phyloP scores from a whole-genome alignment of 129 eudicot species.

The Calendula officinalis region DNA sequence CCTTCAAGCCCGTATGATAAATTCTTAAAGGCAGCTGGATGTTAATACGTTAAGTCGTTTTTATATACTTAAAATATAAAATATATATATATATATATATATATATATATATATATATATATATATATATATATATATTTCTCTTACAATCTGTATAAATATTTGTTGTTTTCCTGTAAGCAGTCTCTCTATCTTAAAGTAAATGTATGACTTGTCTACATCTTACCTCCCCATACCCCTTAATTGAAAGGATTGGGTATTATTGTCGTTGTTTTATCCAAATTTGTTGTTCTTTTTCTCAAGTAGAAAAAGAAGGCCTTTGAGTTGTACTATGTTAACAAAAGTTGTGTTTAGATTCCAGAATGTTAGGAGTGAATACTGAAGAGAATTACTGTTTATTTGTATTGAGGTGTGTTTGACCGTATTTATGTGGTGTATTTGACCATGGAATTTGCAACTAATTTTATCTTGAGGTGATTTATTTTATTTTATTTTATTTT shows the following conservation, averaged over 20 bases:
- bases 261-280: background rate
- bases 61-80: background rate
- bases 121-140: conserved; percentile 7
- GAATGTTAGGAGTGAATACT: conserved; percentile 5
- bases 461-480: background rate
- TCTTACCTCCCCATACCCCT: too few relatives aligned
- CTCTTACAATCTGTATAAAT: conserved; percentile 17
- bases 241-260: too few relatives aligned
- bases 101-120: conserved; percentile 1
- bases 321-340: conserved; percentile 16
- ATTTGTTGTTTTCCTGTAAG: background rate
- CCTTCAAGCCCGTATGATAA: conserved; percentile 92
- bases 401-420: conserved; percentile 8
- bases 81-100: conserved; percentile 7
- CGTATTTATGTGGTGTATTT: conserved; percentile 7
- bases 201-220: too few relatives aligned
- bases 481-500: background rate
- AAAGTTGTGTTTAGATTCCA: conserved; percentile 23
- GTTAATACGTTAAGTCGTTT: conserved; percentile 34
- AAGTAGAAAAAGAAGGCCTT: conserved; percentile 22
- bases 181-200: too few relatives aligned
- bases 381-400: background rate
- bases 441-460: conserved; percentile 8
- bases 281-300: conserved; percentile 13
- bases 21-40: conserved; percentile 82